Evolutionary conservation across 306 rosid species (phyloP).

Genomic region (Styphnolobium japonicum): DNA sequence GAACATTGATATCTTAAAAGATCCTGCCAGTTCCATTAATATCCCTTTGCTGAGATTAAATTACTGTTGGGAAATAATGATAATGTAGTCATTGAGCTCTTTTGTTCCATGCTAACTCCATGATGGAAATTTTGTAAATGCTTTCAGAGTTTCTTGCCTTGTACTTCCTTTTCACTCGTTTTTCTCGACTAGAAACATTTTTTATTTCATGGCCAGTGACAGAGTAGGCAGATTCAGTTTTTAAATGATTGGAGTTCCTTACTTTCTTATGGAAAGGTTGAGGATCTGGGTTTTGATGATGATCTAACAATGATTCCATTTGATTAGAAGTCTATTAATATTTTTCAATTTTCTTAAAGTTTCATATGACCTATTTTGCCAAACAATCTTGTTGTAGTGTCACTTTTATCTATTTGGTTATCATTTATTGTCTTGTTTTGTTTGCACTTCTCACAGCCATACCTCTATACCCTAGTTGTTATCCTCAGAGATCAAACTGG

Average conservation of each 20-base stretch:
- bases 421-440: constrained; percentile 13
- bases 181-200: constrained; percentile 6
- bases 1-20: not conserved
- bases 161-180: not conserved
- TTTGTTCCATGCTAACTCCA: not conserved
- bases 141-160: constrained; percentile 12
- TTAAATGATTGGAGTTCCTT: not conserved
- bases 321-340: not conserved
- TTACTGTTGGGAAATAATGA: not conserved
- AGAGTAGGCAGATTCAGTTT: not conserved
- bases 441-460: constrained; percentile 59
- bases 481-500: constrained; percentile 74
- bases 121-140: not conserved
- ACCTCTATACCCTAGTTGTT: constrained; percentile 77
- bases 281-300: not conserved
- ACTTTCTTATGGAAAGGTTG: not conserved
- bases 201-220: not conserved
- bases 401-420: not conserved
- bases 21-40: not conserved
- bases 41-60: not conserved
- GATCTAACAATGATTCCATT: not conserved
- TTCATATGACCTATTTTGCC: not conserved
- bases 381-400: not conserved
- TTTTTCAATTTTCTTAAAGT: constrained; percentile 2
- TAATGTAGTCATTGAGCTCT: not conserved